Conservation (phyloP, 345 rosid species). For the Draba incana region DNA sequence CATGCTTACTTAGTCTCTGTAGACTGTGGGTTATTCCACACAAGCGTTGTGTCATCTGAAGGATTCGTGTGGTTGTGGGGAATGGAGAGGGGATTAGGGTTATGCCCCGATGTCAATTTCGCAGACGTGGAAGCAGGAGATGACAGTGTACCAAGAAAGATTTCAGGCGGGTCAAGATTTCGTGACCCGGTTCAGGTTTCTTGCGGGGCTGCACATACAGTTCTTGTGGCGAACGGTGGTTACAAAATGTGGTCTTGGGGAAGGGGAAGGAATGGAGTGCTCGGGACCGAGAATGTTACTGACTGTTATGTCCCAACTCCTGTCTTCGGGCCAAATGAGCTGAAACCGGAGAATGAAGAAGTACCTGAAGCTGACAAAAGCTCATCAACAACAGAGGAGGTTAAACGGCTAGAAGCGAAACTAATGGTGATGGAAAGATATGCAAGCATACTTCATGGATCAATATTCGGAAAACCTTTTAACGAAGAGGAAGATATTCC, state of each 20-base stretch:
- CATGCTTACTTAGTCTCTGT: constrained; percentile 59
- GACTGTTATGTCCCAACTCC: constrained; percentile 57
- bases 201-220: constrained; percentile 94
- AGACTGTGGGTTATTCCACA: constrained; percentile 91
- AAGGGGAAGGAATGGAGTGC: constrained; percentile 86
- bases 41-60: constrained; percentile 77
- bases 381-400: constrained; percentile 60
- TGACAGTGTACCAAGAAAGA: constrained; percentile 59
- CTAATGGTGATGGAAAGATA: constrained; percentile 71
- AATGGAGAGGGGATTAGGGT: constrained; percentile 88
- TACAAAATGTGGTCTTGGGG: constrained; percentile 93
- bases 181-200: constrained; percentile 62
- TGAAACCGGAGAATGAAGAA: constrained; percentile 37
- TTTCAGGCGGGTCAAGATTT: constrained; percentile 57
- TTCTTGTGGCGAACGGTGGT: constrained; percentile 73
- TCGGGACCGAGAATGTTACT: constrained; percentile 61
- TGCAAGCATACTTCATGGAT: constrained; percentile 80
- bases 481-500: constrained; percentile 74
- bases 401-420: constrained; percentile 63
- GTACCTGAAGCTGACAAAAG: constrained; percentile 46
- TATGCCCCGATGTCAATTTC: constrained; percentile 79
- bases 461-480: constrained; percentile 77
- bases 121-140: constrained; percentile 71
- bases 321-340: constrained; percentile 63
- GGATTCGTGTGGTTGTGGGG: constrained; percentile 97